Evolutionary conservation across 1,284 basidiomycete genomes (phyloP).

Genomic region (Papiliotrema terrestris): DNA sequence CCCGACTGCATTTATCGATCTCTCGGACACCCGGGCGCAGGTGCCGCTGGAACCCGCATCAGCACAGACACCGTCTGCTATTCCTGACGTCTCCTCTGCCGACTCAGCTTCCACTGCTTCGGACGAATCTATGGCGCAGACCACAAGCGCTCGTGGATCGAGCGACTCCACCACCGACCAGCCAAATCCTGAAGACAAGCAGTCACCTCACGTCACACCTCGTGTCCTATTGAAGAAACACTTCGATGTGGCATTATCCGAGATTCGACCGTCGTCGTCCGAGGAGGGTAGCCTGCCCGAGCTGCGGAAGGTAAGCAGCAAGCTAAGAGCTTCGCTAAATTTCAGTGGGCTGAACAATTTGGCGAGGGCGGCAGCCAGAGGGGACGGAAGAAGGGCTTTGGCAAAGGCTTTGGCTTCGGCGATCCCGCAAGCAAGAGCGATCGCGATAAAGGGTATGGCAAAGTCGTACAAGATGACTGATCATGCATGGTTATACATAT

Average conservation of each 20-base stretch:
- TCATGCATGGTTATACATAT: background rate
- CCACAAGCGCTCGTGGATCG: background rate
- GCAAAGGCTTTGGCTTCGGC: constrained; percentile 50
- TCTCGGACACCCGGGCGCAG: background rate
- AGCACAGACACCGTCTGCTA: no score
- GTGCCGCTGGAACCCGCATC: background rate
- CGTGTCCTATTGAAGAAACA: constrained; percentile 52
- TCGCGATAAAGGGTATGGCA: constrained; percentile 9
- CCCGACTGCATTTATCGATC: background rate
- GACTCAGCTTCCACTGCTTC: no score
- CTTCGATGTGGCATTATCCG: constrained; percentile 74
- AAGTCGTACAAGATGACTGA: constrained; percentile 10
- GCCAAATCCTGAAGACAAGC: background rate
- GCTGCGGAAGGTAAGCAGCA: constrained; percentile 58
- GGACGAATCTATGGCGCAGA: background rate
- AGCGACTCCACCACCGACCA: background rate
- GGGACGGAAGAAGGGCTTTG: constrained; percentile 49
- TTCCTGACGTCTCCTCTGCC: no score
- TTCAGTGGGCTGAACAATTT: constrained; percentile 82
- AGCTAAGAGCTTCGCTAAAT: background rate
- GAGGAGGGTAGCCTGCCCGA: constrained; percentile 76
- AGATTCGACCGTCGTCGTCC: constrained; percentile 80
- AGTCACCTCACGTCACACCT: background rate
- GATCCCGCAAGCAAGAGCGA: background rate
- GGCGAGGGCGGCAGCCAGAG: constrained; percentile 58